Conservation (phyloP, 768 basidiomycete genomes). For the Hypsizygus marmoreus region DNA sequence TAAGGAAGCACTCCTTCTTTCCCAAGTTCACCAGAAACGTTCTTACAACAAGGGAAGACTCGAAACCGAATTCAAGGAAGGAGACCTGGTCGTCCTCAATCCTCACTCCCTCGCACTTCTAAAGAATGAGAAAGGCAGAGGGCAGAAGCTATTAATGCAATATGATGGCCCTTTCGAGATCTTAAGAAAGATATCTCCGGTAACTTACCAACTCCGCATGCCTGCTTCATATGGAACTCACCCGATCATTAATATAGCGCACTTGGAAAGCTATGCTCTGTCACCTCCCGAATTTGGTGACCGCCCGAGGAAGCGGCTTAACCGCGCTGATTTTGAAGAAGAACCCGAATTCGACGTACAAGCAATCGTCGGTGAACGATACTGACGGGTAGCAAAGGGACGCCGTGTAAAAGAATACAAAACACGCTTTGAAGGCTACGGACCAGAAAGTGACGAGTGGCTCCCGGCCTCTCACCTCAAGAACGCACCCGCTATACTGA, state of each 20-base stretch:
- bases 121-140: constrained; percentile 21
- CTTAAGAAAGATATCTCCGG: constrained; percentile 22
- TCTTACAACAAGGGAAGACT: too few species aligned
- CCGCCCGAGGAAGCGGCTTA: constrained; percentile 2
- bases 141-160: constrained; percentile 26
- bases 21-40: too few species aligned
- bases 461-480: background rate
- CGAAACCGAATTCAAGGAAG: constrained; percentile 30
- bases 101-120: constrained; percentile 28
- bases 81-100: constrained; percentile 32
- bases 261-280: constrained; percentile 25
- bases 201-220: constrained; percentile 28
- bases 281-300: constrained; percentile 24
- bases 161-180: constrained; percentile 37
- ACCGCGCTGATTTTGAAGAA: constrained; percentile 13
- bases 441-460: too few species aligned
- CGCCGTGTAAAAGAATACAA: background rate
- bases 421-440: background rate
- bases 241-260: constrained; percentile 33
- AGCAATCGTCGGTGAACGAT: constrained; percentile 15
- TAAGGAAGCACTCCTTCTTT: background rate
- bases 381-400: too few species aligned
- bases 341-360: constrained; percentile 23
- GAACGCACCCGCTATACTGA: background rate
- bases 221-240: constrained; percentile 31